These are phyloP conservation scores for Candida schatavii DNA, from an alignment of 805 yeast species.

Conservation along the genomic window DNA sequence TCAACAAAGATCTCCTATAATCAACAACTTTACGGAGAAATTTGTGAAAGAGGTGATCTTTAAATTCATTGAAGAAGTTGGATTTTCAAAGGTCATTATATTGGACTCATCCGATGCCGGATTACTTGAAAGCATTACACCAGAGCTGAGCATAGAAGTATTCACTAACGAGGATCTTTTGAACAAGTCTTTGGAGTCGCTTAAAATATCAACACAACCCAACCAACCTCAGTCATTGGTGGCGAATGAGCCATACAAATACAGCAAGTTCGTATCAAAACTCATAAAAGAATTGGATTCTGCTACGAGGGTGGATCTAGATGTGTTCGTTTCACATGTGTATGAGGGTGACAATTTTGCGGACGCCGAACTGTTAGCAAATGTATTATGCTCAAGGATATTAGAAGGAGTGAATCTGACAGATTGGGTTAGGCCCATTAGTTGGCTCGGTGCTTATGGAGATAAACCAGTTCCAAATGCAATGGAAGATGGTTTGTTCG, in stretches of 20 bases:
- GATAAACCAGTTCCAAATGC: slow-evolving; percentile 62
- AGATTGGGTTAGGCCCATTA: slow-evolving; percentile 55
- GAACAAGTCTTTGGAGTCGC: slow-evolving; percentile 26
- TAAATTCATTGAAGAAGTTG: slow-evolving; percentile 43
- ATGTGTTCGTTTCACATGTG: slow-evolving; percentile 57
- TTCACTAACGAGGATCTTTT: slow-evolving; percentile 31
- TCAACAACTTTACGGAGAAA: slow-evolving; percentile 55
- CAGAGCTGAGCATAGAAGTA: slow-evolving; percentile 22
- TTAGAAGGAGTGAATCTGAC: slow-evolving; percentile 11
- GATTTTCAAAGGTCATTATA: slow-evolving; percentile 48
- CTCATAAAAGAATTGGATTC: slow-evolving; percentile 5
- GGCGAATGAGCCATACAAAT: slow-evolving; percentile 9
- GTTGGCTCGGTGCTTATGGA: slow-evolving; percentile 89
- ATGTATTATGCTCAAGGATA: slow-evolving; percentile 20
- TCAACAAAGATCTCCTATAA: slow-evolving; percentile 81
- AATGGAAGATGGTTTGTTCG: slow-evolving; percentile 74
- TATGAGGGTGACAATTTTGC: slow-evolving; percentile 87
- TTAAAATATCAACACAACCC: slow-evolving; percentile 17
- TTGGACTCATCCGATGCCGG: slow-evolving; percentile 77
- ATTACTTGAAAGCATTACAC: slow-evolving; percentile 21
- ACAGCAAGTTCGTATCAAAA: slow-evolving; percentile 7
- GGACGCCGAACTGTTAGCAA: slow-evolving; percentile 61
- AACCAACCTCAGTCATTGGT: slow-evolving; percentile 7
- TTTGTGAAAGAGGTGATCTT: slow-evolving; percentile 51
- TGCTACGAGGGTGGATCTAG: slow-evolving; percentile 17